Percentiles rank a stretch among this genome's conserved stretches.
These are phyloP conservation scores for Neonectria punicea DNA, from an alignment of 2,329 filamentous ascomycete genomes.

Conservation along the genomic window DNA sequence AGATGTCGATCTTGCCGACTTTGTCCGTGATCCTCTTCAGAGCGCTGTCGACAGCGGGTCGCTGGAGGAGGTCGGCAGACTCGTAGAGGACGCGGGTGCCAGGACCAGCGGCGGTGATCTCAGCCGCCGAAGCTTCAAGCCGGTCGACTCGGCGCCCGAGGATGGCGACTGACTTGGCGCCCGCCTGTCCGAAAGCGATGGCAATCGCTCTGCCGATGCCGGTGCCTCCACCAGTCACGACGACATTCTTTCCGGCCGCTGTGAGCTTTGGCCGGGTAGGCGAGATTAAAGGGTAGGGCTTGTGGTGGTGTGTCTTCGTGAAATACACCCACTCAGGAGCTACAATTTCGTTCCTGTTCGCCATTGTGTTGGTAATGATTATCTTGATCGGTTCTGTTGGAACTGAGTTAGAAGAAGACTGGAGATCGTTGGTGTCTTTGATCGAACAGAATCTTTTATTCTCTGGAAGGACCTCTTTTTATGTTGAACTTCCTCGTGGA, in stretches of 20 bases:
- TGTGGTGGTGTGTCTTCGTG: conserved; percentile 8
- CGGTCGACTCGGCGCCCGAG: conserved; percentile 48
- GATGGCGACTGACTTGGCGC: conserved; percentile 50
- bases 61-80: conserved; percentile 43
- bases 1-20: conserved; percentile 9
- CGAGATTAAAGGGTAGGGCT: conserved; percentile 8
- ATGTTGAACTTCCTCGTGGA: too few species aligned
- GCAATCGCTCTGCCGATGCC: conserved; percentile 73
- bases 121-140: conserved; percentile 40
- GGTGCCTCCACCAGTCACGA: conserved; percentile 72
- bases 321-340: background rate
- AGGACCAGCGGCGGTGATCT: conserved; percentile 57
- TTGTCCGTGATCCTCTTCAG: conserved; percentile 2
- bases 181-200: conserved; percentile 60
- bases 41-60: background rate
- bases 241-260: conserved; percentile 55
- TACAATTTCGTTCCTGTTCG: background rate
- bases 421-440: background rate
- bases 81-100: conserved; percentile 38
- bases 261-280: conserved; percentile 44
- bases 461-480: too few species aligned
- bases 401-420: background rate
- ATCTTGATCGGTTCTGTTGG: background rate
- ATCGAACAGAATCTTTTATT: too few species aligned
- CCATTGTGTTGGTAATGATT: background rate